Evolutionary conservation across 2,329 filamentous ascomycete genomes (phyloP).

Genomic region (Colletotrichum sp.): DNA sequence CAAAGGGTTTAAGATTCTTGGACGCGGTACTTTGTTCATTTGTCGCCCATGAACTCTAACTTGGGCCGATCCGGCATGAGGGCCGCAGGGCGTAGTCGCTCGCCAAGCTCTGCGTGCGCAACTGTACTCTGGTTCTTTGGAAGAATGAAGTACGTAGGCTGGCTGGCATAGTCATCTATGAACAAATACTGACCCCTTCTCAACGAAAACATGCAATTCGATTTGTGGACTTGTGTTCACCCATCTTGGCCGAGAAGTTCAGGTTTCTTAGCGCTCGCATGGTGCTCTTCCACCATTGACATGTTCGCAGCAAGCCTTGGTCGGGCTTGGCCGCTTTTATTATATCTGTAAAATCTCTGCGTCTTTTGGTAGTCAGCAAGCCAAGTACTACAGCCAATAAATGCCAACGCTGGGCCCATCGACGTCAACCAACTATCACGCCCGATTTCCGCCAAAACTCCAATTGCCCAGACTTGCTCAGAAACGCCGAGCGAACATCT

Average conservation of each 20-base stretch:
- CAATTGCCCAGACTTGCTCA: neutral
- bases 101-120: neutral
- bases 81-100: neutral
- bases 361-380: neutral
- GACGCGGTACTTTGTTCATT: neutral
- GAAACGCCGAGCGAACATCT: neutral
- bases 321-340: neutral
- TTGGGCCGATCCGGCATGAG: neutral
- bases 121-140: neutral
- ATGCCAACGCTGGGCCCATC: conserved; percentile 15
- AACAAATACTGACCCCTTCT: neutral
- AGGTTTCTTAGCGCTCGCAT: neutral
- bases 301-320: neutral
- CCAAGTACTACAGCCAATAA: conserved; percentile 14
- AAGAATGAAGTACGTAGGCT: neutral
- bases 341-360: neutral
- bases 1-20: neutral
- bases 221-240: neutral
- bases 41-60: neutral
- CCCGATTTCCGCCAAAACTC: neutral
- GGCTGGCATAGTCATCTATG: neutral
- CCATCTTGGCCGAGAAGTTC: neutral
- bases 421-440: neutral
- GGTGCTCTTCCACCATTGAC: conserved; percentile 3
- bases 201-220: neutral